A percentile compares a stretch with the other conserved stretches of the same genome.
Evolutionary conservation across 2,329 filamentous ascomycete genomes (phyloP).

Genomic region (Calonectria honghensis): DNA sequence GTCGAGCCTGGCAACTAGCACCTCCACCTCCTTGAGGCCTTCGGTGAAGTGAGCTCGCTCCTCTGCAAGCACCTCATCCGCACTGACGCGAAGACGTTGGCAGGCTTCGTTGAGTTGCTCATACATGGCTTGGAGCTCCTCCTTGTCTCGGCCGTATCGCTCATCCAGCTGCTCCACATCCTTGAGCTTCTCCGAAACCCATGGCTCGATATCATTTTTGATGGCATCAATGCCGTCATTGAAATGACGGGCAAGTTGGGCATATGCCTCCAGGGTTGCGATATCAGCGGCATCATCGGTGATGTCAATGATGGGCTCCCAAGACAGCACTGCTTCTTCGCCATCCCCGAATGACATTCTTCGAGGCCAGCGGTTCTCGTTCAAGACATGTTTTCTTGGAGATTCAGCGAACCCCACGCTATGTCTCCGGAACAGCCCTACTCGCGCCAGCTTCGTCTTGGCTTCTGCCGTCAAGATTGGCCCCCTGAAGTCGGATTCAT

Average conservation of each 20-base stretch:
- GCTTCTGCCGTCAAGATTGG: slow-evolving; percentile 70
- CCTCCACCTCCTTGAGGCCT: slow-evolving; percentile 85
- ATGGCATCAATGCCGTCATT: slow-evolving; percentile 72
- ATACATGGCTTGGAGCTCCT: slow-evolving; percentile 80
- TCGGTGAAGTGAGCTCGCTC: slow-evolving; percentile 83
- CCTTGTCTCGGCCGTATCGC: slow-evolving; percentile 77
- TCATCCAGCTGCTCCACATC: slow-evolving; percentile 76
- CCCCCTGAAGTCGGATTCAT: slow-evolving; percentile 76
- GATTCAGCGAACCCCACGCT: slow-evolving; percentile 67
- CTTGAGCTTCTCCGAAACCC: slow-evolving; percentile 76
- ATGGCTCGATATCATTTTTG: slow-evolving; percentile 72
- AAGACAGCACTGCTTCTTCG: slow-evolving; percentile 82
- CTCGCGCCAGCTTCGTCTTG: slow-evolving; percentile 64
- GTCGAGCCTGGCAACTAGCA: slow-evolving; percentile 88
- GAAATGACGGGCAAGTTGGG: slow-evolving; percentile 74
- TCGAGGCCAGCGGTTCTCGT: slow-evolving; percentile 80
- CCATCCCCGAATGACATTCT: slow-evolving; percentile 85
- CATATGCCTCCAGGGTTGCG: slow-evolving; percentile 58
- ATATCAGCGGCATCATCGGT: slow-evolving; percentile 56
- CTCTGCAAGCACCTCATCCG: slow-evolving; percentile 80
- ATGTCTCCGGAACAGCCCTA: slow-evolving; percentile 77
- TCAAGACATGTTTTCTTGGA: slow-evolving; percentile 58
- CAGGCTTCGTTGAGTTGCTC: slow-evolving; percentile 82
- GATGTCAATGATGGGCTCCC: slow-evolving; percentile 73
- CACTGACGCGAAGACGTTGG: slow-evolving; percentile 79